Percentiles rank a stretch among this genome's conserved stretches.
phyloP scores from a whole-genome alignment of 2,329 filamentous ascomycete species.

The Periconia sp. region DNA sequence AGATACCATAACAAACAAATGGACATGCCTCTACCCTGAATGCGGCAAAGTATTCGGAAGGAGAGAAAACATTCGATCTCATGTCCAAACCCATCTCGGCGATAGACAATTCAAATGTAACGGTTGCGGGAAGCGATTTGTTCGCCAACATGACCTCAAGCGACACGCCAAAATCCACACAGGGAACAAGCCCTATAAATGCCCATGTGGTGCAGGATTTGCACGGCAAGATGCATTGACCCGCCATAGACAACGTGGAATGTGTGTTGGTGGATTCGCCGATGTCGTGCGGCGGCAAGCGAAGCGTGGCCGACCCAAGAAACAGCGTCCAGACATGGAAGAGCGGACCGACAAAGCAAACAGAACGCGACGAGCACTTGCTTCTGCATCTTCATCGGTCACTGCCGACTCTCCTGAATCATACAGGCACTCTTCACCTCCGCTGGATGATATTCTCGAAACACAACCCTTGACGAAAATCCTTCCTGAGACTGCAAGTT shows the following conservation, averaged over 20 bases:
- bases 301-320: slow-evolving; percentile 68
- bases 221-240: slow-evolving; percentile 94
- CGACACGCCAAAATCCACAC: slow-evolving; percentile 97
- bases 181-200: slow-evolving; percentile 92
- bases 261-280: slow-evolving; percentile 94
- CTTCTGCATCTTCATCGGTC: slow-evolving; percentile 35
- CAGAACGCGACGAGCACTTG: slow-evolving; percentile 50
- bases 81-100: slow-evolving; percentile 96
- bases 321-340: slow-evolving; percentile 62
- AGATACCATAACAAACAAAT: slow-evolving; percentile 46
- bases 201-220: slow-evolving; percentile 91
- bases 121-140: slow-evolving; percentile 92
- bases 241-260: slow-evolving; percentile 88
- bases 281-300: slow-evolving; percentile 69
- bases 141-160: slow-evolving; percentile 95
- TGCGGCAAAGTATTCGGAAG: slow-evolving; percentile 92
- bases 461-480: slow-evolving; percentile 20
- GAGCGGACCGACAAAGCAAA: slow-evolving; percentile 59
- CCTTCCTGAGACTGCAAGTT: slow-evolving; percentile 26
- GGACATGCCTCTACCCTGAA: slow-evolving; percentile 59
- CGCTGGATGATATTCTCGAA: slow-evolving; percentile 27
- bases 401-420: slow-evolving; percentile 38
- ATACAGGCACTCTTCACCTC: slow-evolving; percentile 30
- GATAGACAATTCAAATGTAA: slow-evolving; percentile 95
- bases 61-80: slow-evolving; percentile 98